These are phyloP conservation scores for Rutstroemia sp. DNA, from an alignment of 2,329 filamentous ascomycete genomes.

Conservation along the genomic window DNA sequence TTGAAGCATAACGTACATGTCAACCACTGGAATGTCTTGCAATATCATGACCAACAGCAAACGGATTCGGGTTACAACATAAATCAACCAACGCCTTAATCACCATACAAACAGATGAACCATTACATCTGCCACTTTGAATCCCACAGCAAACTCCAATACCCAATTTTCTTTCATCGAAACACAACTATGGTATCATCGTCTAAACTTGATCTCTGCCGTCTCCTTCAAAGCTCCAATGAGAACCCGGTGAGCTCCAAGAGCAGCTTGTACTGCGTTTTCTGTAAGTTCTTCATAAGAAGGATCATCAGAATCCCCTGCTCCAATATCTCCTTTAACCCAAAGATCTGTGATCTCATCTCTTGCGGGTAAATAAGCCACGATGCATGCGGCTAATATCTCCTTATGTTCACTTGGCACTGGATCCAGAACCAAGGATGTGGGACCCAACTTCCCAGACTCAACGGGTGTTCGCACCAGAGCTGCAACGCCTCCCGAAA, in stretches of 20 bases:
- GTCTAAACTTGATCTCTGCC: conserved; percentile 32
- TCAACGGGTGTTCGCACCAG: conserved; percentile 46
- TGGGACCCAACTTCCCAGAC: conserved; percentile 27
- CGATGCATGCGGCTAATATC: conserved; percentile 76
- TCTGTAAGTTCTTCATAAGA: conserved; percentile 49
- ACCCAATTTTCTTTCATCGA: not conserved
- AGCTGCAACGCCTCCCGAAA: conserved; percentile 83
- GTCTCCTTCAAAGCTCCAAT: conserved; percentile 54
- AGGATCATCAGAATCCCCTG: conserved; percentile 27
- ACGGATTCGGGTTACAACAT: not conserved
- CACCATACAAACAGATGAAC: not conserved
- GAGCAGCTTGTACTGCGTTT: conserved; percentile 54
- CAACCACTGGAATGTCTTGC: not conserved
- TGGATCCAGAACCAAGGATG: conserved; percentile 66
- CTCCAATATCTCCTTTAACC: conserved; percentile 67
- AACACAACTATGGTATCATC: conserved; percentile 11
- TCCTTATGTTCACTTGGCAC: conserved; percentile 71
- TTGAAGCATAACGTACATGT: too few relatives aligned
- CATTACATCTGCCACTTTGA: not conserved
- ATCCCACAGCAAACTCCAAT: conserved; percentile 1
- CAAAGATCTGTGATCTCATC: conserved; percentile 94
- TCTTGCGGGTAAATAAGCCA: conserved; percentile 77
- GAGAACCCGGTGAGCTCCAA: conserved; percentile 50
- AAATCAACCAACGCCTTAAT: conserved; percentile 3
- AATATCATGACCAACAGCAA: conserved; percentile 2